phyloP scores from a whole-genome alignment of 148 eudicot species.

The Fagopyrum esculentum region DNA sequence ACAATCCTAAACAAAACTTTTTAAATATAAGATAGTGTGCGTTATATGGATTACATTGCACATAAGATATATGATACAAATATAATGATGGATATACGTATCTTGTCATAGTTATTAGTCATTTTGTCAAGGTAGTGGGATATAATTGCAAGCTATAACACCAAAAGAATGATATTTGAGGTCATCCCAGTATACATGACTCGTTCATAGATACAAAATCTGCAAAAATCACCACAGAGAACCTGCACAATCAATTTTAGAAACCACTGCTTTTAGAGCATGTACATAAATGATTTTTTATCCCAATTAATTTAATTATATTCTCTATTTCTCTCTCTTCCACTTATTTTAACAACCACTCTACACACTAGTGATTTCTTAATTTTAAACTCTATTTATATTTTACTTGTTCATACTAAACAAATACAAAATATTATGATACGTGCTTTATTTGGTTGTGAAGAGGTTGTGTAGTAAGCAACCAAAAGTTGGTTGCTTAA shows the following conservation, averaged over 20 bases:
- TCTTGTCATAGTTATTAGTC: not conserved
- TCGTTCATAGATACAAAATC: conserved; percentile 6
- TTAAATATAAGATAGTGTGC: no score
- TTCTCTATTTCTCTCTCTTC: no score
- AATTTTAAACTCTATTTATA: no score
- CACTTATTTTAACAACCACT: not conserved
- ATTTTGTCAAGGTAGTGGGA: not conserved
- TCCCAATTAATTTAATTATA: no score
- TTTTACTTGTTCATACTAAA: no score
- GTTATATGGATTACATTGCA: no score
- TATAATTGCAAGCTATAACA: not conserved
- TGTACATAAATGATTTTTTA: no score
- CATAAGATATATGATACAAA: not conserved
- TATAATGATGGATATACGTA: not conserved
- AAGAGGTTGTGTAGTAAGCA: no score
- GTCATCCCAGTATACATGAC: conserved; percentile 5
- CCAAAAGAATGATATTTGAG: not conserved
- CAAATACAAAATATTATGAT: no score
- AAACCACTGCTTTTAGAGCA: not conserved
- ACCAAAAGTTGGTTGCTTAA: no score
- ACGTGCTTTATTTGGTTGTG: no score
- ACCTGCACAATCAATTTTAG: not conserved
- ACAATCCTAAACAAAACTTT: no score
- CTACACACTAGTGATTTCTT: not conserved
- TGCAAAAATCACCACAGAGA: not conserved